A percentile compares a stretch with the other conserved stretches of the same genome.
phyloP scores from a whole-genome alignment of 2,329 filamentous ascomycete species.

The Karstenula rhodostoma region DNA sequence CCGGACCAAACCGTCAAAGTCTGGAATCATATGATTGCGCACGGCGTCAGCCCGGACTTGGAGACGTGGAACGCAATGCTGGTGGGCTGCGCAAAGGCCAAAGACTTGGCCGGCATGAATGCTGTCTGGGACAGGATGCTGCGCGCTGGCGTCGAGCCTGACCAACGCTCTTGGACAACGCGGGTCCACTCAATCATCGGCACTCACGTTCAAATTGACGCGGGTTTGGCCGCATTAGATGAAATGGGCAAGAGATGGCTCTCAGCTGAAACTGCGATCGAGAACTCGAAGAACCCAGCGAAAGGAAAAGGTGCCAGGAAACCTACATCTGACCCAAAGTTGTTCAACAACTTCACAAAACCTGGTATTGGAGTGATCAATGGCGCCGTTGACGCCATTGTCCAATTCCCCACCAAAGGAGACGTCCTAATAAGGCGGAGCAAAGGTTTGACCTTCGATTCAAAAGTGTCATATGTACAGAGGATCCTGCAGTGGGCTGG shows the following conservation, averaged over 20 bases:
- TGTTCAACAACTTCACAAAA: conserved; percentile 57
- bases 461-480: conserved; percentile 46
- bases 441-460: conserved; percentile 51
- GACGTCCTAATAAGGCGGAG: background rate
- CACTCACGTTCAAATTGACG: conserved; percentile 63
- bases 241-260: conserved; percentile 72
- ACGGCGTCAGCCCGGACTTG: conserved; percentile 66
- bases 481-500: conserved; percentile 54
- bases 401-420: conserved; percentile 42
- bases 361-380: conserved; percentile 74
- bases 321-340: conserved; percentile 24
- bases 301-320: conserved; percentile 22
- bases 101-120: conserved; percentile 67
- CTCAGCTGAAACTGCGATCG: conserved; percentile 39
- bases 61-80: conserved; percentile 78
- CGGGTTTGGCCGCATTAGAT: conserved; percentile 69
- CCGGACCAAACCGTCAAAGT: conserved; percentile 59
- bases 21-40: conserved; percentile 64
- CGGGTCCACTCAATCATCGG: conserved; percentile 73
- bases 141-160: conserved; percentile 65
- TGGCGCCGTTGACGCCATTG: conserved; percentile 70
- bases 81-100: conserved; percentile 69
- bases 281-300: conserved; percentile 18
- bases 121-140: conserved; percentile 73
- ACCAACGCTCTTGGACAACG: conserved; percentile 73